Percentiles rank a stretch among this genome's conserved stretches.
Evolutionary conservation across 306 rosid genomes (phyloP).

Genomic region (Rosa rugosa): DNA sequence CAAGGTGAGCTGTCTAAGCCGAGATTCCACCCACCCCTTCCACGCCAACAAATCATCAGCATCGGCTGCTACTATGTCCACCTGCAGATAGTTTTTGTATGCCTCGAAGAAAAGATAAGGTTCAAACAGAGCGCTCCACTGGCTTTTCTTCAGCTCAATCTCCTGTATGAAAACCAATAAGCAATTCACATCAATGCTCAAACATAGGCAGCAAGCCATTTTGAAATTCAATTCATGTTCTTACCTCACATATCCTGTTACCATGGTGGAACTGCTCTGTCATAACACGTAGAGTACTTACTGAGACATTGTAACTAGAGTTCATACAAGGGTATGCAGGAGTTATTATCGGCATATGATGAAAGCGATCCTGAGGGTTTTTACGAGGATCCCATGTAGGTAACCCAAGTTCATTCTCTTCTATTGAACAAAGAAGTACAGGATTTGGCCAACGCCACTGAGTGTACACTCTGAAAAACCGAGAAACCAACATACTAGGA

Average conservation of each 20-base stretch:
- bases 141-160: slow-evolving; percentile 79
- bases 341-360: slow-evolving; percentile 95
- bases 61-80: slow-evolving; percentile 80
- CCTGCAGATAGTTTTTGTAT: slow-evolving; percentile 92
- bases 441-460: slow-evolving; percentile 99
- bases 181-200: slow-evolving; percentile 4
- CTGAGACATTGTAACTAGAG: slow-evolving; percentile 94
- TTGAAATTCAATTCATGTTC: slow-evolving; percentile 14
- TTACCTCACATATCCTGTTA: slow-evolving; percentile 80
- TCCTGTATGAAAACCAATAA: slow-evolving; percentile 56
- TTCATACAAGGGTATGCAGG: slow-evolving; percentile 99
- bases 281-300: slow-evolving; percentile 98
- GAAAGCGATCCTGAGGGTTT: slow-evolving; percentile 79
- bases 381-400: slow-evolving; percentile 95
- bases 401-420: slow-evolving; percentile 87
- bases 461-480: slow-evolving; percentile 95
- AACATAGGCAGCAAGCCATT: background rate
- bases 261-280: slow-evolving; percentile 82
- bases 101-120: slow-evolving; percentile 82
- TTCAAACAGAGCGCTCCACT: slow-evolving; percentile 87
- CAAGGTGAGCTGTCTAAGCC: slow-evolving; percentile 81
- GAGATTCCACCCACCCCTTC: slow-evolving; percentile 99
- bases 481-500: slow-evolving; percentile 95
- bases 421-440: slow-evolving; percentile 89
- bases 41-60: slow-evolving; percentile 76